Percentiles rank a stretch among this genome's conserved stretches.
phyloP scores from a whole-genome alignment of 495 filamentous ascomycete species.

The Penicillium canariense region DNA sequence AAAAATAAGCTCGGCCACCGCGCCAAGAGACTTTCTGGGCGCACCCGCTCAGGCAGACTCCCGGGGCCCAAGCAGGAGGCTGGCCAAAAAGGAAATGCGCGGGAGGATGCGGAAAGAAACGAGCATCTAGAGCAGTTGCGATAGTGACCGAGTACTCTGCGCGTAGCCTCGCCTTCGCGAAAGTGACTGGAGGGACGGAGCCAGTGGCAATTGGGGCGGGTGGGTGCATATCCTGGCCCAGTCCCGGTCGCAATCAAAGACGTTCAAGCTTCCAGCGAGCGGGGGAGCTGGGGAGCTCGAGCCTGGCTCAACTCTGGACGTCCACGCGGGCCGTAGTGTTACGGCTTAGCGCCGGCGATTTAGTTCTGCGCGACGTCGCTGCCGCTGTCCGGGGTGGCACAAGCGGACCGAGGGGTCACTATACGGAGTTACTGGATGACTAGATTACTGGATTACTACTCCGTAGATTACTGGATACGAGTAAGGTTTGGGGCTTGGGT shows the following conservation, averaged over 20 bases:
- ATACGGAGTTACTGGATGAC: no score
- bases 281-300: not conserved
- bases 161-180: slow-evolving; percentile 2
- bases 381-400: slow-evolving; percentile 16
- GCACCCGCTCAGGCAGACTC: slow-evolving; percentile 1
- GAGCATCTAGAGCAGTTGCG: no score
- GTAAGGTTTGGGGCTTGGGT: not conserved
- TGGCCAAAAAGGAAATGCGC: not conserved
- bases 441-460: no score
- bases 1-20: not conserved
- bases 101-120: not conserved
- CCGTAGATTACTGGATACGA: no score
- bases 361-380: slow-evolving; percentile 2
- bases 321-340: slow-evolving; percentile 5
- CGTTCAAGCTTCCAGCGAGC: slow-evolving; percentile 12
- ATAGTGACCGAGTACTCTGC: no score
- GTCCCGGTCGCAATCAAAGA: slow-evolving; percentile 3
- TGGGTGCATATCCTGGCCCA: slow-evolving; percentile 17
- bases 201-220: slow-evolving; percentile 22
- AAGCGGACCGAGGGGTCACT: not conserved
- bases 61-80: slow-evolving; percentile 3
- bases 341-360: slow-evolving; percentile 7
- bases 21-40: slow-evolving; percentile 9
- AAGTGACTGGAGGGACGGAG: not conserved
- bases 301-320: not conserved